Evolutionary conservation across 108 stramenopile species (phyloP), one percentile per base, ranked within the genome.

Genomic region (Cyclotella cryptica): DNA sequence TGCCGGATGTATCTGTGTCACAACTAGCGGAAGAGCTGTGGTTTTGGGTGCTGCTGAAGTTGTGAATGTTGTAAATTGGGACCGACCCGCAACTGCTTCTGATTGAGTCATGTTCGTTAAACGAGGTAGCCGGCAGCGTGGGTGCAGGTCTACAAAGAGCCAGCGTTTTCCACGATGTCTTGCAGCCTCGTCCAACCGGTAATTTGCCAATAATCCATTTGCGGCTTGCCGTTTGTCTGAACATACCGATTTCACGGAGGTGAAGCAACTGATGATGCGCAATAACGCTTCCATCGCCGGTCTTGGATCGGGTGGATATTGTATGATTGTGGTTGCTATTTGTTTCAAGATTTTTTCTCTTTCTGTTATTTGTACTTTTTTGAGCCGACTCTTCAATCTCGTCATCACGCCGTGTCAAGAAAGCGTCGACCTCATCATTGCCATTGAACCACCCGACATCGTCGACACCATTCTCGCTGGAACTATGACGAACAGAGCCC

Each of bases 211-310:
- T 1, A 22, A 54, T 27, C 47, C 22, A 61, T 28, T 40, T 35
- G 51, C 44, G 13, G 15, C 51, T 30, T 35, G 60, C 10, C 7
- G 29, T 29, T 54, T 47, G 68, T 54, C 61, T 44, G 8, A 27
- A 21, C 45, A 63, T 35, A 22, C 80, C 80, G 47, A 74, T 43
- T 57, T 74, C 73, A 24, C 80, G 80, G 29, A 64, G 59, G 43
- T 69, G 64, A 0, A 81, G 69, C 35, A 61, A 39, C 12, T 61
- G 35, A n/a, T 29, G 8, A 1, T 10, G 18, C 15, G 60, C 29
- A 39, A 35, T 39, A 14, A 35, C 15, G 12, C 5, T 39, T 10
- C 10, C 3, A 13, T n/a, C 60, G 35, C 1, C 60, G 15, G 29
- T 26, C 55, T 57, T 12, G 1, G 55, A 24, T 24, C 22, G 24